phyloP scores from a whole-genome alignment of 148 eudicot species.

The Spergularia marina region DNA sequence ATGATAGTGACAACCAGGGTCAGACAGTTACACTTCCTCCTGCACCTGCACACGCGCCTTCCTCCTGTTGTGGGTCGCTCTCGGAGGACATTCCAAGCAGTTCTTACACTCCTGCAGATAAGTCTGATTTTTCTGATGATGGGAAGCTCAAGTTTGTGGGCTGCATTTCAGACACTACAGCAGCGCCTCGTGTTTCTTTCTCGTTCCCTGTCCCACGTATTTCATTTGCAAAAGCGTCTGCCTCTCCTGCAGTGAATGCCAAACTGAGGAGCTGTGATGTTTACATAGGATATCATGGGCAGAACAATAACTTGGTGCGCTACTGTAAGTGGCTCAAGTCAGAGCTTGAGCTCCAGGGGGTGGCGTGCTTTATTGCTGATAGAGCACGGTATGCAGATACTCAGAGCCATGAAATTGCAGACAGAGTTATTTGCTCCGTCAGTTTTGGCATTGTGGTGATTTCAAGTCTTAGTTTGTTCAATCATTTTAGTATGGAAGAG shows the following conservation, averaged over 20 bases:
- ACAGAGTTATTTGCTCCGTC: slow-evolving; percentile 81
- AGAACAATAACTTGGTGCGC: slow-evolving; percentile 52
- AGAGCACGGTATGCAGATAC: slow-evolving; percentile 69
- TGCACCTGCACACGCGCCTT: slow-evolving; percentile 42
- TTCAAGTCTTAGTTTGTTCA: slow-evolving; percentile 44
- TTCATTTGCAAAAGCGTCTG: slow-evolving; percentile 58
- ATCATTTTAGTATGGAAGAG: slow-evolving; percentile 69
- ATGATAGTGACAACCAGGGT: slow-evolving; percentile 6
- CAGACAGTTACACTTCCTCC: slow-evolving; percentile 26
- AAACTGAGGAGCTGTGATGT: slow-evolving; percentile 87
- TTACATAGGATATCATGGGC: slow-evolving; percentile 73
- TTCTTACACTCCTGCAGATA: slow-evolving; percentile 72
- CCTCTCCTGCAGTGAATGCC: slow-evolving; percentile 62
- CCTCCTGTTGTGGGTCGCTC: slow-evolving; percentile 51
- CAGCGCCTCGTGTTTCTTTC: slow-evolving; percentile 57
- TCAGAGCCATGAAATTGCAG: slow-evolving; percentile 93
- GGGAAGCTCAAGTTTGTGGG: slow-evolving; percentile 52
- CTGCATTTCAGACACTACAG: slow-evolving; percentile 37
- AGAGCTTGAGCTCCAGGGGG: slow-evolving; percentile 82
- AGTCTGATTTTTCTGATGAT: slow-evolving; percentile 53
- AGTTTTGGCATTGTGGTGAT: slow-evolving; percentile 69
- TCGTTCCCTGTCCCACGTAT: slow-evolving; percentile 70
- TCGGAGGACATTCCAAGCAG: slow-evolving; percentile 71
- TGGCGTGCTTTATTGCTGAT: slow-evolving; percentile 81
- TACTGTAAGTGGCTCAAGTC: slow-evolving; percentile 90